These are phyloP conservation scores for Ziziphus jujuba DNA, from an alignment of 306 rosid genomes.

Conservation along the genomic window DNA sequence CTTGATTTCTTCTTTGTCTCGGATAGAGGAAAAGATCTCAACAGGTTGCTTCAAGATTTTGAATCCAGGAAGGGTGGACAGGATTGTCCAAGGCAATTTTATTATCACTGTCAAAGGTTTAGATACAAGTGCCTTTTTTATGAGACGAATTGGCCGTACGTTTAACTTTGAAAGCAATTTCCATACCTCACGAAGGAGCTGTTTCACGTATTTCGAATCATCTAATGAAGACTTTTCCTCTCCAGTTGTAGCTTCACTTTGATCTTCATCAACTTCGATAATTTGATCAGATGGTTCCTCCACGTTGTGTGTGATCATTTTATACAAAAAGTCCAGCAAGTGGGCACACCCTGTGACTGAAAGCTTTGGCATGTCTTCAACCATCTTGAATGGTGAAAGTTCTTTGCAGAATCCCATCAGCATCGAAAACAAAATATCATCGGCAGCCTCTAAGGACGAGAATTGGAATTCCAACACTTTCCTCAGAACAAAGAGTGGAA, in stretches of 20 bases:
- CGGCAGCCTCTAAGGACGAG: constrained; percentile 40
- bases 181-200: constrained; percentile 37
- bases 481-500: constrained; percentile 66
- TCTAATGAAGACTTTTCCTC: constrained; percentile 14
- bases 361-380: constrained; percentile 33
- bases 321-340: constrained; percentile 62
- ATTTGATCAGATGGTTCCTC: constrained; percentile 24
- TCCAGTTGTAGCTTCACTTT: constrained; percentile 17
- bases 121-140: constrained; percentile 44
- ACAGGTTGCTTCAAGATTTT: constrained; percentile 39
- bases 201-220: constrained; percentile 26
- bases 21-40: constrained; percentile 21
- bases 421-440: constrained; percentile 53
- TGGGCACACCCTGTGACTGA: constrained; percentile 47
- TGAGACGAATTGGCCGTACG: constrained; percentile 42
- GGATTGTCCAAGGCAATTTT: constrained; percentile 65
- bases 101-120: constrained; percentile 44
- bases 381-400: constrained; percentile 64
- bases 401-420: constrained; percentile 52
- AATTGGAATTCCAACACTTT: constrained; percentile 51
- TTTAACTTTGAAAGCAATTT: constrained; percentile 49
- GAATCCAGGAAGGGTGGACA: constrained; percentile 53
- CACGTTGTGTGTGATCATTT: constrained; percentile 46
- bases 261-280: constrained; percentile 25
- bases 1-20: constrained; percentile 16